phyloP scores from a whole-genome alignment of 805 yeast genomes.

The Wickerhamiella dianesei region DNA sequence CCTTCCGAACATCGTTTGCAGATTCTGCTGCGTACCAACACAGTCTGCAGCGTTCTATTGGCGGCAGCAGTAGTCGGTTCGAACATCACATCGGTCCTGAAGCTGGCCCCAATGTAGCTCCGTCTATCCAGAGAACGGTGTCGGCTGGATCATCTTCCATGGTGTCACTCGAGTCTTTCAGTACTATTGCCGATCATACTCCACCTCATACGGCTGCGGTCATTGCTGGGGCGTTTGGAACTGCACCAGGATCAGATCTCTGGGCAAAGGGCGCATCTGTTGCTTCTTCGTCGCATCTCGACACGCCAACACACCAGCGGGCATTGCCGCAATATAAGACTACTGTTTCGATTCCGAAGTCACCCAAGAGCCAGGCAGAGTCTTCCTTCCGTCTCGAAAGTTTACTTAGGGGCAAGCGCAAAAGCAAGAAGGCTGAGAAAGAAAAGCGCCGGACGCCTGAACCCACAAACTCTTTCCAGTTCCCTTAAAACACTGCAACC shows the following conservation, averaged over 20 bases:
- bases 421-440: slow-evolving; percentile 12
- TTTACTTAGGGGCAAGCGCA: slow-evolving; percentile 21
- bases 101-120: not conserved
- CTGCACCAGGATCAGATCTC: slow-evolving; percentile 3
- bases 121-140: not conserved
- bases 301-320: not conserved
- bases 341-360: not conserved
- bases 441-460: slow-evolving; percentile 3
- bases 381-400: slow-evolving; percentile 26
- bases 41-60: not conserved
- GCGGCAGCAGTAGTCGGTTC: slow-evolving; percentile 1
- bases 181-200: not conserved
- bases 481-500: slow-evolving; percentile 9
- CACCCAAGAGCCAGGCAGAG: slow-evolving; percentile 13
- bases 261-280: not conserved
- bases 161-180: slow-evolving; percentile 3
- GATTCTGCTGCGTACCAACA: slow-evolving; percentile 37
- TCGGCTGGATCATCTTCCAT: not conserved
- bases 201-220: slow-evolving; percentile 2
- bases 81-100: not conserved
- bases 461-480: slow-evolving; percentile 11
- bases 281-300: not conserved
- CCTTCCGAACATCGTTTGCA: slow-evolving; percentile 63
- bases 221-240: slow-evolving; percentile 1
- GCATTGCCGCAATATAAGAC: slow-evolving; percentile 1